Conservation (phyloP, 1,284 basidiomycete genomes). For the Ganoderma sp. region DNA sequence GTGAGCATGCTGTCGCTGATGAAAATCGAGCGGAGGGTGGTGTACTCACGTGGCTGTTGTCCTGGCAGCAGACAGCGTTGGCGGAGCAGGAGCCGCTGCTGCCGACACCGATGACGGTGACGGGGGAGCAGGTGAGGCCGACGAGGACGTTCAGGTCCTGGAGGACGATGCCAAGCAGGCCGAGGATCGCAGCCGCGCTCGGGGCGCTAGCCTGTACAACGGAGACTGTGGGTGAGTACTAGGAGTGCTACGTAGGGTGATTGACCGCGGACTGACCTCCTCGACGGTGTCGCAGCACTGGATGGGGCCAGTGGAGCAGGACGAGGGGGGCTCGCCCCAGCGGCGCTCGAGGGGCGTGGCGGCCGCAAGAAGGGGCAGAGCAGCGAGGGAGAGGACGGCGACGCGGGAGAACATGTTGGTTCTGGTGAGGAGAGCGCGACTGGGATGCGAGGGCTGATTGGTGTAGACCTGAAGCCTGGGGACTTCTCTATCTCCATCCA, state of each 20-base stretch:
- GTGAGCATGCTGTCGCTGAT: neutral
- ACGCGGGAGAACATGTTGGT: slow-evolving; percentile 27
- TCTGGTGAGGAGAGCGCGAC: neutral
- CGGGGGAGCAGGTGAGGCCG: slow-evolving; percentile 35
- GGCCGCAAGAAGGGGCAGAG: slow-evolving; percentile 38
- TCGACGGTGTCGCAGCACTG: slow-evolving; percentile 36
- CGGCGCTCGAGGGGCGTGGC: slow-evolving; percentile 34
- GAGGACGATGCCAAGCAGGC: slow-evolving; percentile 32
- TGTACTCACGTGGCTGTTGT: slow-evolving; percentile 35
- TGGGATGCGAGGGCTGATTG: slow-evolving; percentile 8
- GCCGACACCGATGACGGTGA: slow-evolving; percentile 30
- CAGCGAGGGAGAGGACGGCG: slow-evolving; percentile 26
- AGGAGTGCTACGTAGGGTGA: neutral
- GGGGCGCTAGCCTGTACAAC: slow-evolving; percentile 10
- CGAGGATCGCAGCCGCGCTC: slow-evolving; percentile 13
- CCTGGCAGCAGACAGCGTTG: slow-evolving; percentile 33
- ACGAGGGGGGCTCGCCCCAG: slow-evolving; percentile 12
- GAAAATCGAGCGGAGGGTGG: no score
- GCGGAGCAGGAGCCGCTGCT: slow-evolving; percentile 17
- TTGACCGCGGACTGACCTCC: slow-evolving; percentile 23
- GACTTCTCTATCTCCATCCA: neutral
- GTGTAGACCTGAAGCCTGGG: slow-evolving; percentile 20
- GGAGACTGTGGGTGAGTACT: neutral
- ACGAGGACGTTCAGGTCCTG: slow-evolving; percentile 27
- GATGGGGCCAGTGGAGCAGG: slow-evolving; percentile 32